Evolutionary conservation across 169 alveolate species (phyloP), one percentile per base, ranked within the genome.

Genomic region (Babesia microti): DNA sequence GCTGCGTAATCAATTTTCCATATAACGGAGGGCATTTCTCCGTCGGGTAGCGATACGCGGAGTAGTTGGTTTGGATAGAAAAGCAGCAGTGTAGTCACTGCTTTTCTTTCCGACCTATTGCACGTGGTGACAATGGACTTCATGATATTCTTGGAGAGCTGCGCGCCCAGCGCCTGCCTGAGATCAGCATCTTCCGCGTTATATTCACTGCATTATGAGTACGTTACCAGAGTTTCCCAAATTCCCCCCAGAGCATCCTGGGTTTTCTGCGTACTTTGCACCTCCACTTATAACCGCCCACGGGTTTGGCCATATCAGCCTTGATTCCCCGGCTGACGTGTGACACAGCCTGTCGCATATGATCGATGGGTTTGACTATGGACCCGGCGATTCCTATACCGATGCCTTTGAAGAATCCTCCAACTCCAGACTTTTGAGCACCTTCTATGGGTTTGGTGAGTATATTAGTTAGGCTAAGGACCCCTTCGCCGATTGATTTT

Each of bases 341-440:
- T 7, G 89, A 78, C 19, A 87, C 84, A 29, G 92, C 94, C 68
- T 83, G 90, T 0, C 94, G 92, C 33, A 84, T 87, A 56, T 87
- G 83, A 53, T 87, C 94, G 22, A 87, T 73, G 24, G 94, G 94
- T 40, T 81, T 87, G n/a, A 87, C 91, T 7, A 87, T 69, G 11
- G 94, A 79, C 12, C 92, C 91, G 2, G 86, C 86, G n/a, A 87
- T 67, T n/a, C 94, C 94, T 37, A 81, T 83, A 19, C 89, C 88
- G 33, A 87, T 52, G n/a, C 92, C 92, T 40, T 79, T 78, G 47
- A 85, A 72, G 59, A 87, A 84, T 0, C 94, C 94, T 0, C 87
- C 83, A 44, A 84, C 63, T 21, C 94, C 94, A 37, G 73, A 88
- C 44, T 80, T 78, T 47, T 84, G 94, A 12, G 92, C 92, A 18